These are phyloP conservation scores for Cladorrhinum samala DNA, from an alignment of 495 filamentous ascomycete species.

Conservation along the genomic window DNA sequence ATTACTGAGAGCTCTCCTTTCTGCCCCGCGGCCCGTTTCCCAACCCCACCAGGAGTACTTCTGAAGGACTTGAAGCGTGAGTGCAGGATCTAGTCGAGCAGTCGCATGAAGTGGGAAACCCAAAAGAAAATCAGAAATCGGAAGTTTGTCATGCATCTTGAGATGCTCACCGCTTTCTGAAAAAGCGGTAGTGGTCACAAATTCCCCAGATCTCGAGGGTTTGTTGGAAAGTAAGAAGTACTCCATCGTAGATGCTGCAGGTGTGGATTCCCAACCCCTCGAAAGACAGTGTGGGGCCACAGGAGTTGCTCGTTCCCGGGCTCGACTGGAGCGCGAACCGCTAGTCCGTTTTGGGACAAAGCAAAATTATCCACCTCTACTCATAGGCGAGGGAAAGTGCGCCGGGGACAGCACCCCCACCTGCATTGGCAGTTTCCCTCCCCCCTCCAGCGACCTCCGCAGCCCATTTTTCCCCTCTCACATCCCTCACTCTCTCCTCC, in stretches of 20 bases:
- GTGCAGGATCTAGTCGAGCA: conserved; percentile 1
- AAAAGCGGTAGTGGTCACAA: neutral
- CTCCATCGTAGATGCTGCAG: neutral
- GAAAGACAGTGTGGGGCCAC: conserved; percentile 7
- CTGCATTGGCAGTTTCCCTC: conserved; percentile 16
- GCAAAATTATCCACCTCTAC: conserved; percentile 22
- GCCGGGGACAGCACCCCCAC: conserved; percentile 20
- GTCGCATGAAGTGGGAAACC: neutral
- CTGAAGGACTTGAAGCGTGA: conserved; percentile 7
- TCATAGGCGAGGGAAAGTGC: conserved; percentile 10
- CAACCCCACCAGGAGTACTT: conserved; percentile 19
- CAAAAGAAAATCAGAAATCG: neutral
- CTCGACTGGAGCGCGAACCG: conserved; percentile 10
- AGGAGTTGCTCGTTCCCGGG: conserved; percentile 10
- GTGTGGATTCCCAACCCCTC: conserved; percentile 18
- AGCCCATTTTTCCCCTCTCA: conserved; percentile 30
- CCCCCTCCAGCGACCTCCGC: conserved; percentile 19
- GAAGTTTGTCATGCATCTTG: neutral
- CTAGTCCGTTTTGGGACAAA: conserved; percentile 19
- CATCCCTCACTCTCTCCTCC: conserved; percentile 23
- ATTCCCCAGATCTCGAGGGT: neutral
- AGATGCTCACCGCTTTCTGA: conserved; percentile 17
- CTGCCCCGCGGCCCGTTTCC: conserved; percentile 22
- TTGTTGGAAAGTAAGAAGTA: neutral
- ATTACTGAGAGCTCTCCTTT: conserved; percentile 2